Conservation (phyloP, 768 basidiomycete genomes). For the Serendipita sp. region DNA sequence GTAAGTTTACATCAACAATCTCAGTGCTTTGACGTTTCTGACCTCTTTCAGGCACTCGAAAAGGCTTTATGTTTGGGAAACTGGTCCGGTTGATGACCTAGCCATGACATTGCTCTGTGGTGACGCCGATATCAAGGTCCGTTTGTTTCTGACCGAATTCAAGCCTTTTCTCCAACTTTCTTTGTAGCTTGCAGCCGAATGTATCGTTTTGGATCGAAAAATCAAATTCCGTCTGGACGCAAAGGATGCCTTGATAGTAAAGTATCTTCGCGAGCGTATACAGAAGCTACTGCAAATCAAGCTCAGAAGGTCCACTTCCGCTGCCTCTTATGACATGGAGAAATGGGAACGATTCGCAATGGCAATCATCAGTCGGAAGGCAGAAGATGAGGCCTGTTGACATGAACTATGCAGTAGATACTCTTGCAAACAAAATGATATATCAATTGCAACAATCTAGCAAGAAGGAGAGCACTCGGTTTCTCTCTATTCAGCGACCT, state of each 20-base stretch:
- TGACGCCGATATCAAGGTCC: constrained; percentile 75
- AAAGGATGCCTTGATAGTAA: constrained; percentile 64
- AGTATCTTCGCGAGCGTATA: constrained; percentile 54
- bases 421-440: too few species aligned
- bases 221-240: constrained; percentile 53
- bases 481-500: neutral
- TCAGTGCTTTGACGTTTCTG: constrained; percentile 10
- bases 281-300: constrained; percentile 25
- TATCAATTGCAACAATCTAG: too few species aligned
- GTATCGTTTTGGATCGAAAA: constrained; percentile 71
- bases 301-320: neutral
- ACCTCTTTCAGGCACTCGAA: constrained; percentile 63
- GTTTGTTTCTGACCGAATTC: constrained; percentile 6
- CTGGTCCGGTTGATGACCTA: constrained; percentile 71
- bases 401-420: too few species aligned
- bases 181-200: constrained; percentile 48
- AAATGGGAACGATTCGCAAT: neutral
- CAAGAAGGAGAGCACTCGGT: too few species aligned
- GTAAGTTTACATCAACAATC: constrained; percentile 24
- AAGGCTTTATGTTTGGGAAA: constrained; percentile 86
- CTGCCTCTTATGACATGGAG: neutral
- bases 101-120: constrained; percentile 74
- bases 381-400: neutral
- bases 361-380: neutral
- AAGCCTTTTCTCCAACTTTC: constrained; percentile 1